Percentiles rank a stretch among this genome's conserved stretches.
Evolutionary conservation across 805 yeast genomes (phyloP).

Genomic region (Ogataea ganodermae): DNA sequence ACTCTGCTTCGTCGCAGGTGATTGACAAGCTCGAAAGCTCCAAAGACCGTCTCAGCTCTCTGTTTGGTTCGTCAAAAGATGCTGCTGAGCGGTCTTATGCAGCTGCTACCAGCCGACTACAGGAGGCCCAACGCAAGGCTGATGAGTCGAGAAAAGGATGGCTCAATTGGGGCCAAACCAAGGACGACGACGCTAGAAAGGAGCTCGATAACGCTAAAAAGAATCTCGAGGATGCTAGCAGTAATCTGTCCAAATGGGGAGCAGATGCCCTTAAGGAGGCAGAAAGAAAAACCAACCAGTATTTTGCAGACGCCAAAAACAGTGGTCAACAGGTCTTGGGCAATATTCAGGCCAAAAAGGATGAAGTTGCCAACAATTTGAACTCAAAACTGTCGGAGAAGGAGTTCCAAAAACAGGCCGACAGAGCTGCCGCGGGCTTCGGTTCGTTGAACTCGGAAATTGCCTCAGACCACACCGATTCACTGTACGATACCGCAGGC

Average conservation of each 20-base stretch:
- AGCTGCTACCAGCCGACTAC: constrained; percentile 27
- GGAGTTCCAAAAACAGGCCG: constrained; percentile 37
- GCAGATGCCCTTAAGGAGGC: constrained; percentile 25
- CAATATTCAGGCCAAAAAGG: constrained; percentile 19
- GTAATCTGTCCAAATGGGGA: constrained; percentile 27
- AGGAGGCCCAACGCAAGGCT: constrained; percentile 37
- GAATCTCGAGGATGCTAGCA: constrained; percentile 37
- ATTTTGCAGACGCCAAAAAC: constrained; percentile 12
- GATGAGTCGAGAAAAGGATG: constrained; percentile 37
- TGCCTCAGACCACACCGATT: constrained; percentile 44
- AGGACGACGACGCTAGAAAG: constrained; percentile 38
- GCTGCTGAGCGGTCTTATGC: constrained; percentile 30
- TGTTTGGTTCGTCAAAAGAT: constrained; percentile 24
- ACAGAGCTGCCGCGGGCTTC: constrained; percentile 45
- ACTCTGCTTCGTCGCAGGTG: constrained; percentile 18
- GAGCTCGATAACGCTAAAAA: constrained; percentile 39
- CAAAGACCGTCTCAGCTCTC: constrained; percentile 16
- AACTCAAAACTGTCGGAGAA: constrained; percentile 28
- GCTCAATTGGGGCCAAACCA: constrained; percentile 41
- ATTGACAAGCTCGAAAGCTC: constrained; percentile 17
- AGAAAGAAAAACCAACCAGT: constrained; percentile 14
- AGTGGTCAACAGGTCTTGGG: constrained; percentile 17
- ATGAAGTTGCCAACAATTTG: constrained; percentile 21
- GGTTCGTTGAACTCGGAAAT: constrained; percentile 46
- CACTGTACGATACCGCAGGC: constrained; percentile 25